phyloP scores from a whole-genome alignment of 2,329 filamentous ascomycete species.

The Grosmannia clavigera region DNA sequence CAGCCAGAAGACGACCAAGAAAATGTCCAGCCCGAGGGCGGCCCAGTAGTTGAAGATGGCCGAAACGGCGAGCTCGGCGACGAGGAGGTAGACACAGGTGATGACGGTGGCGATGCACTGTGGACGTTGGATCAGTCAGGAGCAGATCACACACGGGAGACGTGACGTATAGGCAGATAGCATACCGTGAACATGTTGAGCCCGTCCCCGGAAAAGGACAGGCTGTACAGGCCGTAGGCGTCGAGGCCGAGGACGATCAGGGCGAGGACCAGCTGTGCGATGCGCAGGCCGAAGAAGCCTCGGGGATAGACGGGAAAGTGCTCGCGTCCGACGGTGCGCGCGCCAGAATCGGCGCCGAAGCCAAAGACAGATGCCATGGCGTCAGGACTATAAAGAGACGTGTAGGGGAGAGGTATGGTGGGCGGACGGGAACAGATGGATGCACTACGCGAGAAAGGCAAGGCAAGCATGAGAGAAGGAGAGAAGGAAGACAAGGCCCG shows the following conservation, averaged over 20 bases:
- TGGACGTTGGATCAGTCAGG: background rate
- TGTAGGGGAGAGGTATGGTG: too few species aligned
- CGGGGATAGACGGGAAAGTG: constrained; percentile 33
- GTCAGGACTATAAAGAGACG: too few species aligned
- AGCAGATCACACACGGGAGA: background rate
- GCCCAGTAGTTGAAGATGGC: constrained; percentile 41
- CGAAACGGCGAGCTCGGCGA: constrained; percentile 27
- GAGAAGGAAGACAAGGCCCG: too few species aligned
- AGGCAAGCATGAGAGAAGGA: too few species aligned
- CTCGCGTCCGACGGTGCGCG: constrained; percentile 26
- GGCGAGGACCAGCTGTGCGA: constrained; percentile 32
- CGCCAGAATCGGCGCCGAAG: constrained; percentile 12
- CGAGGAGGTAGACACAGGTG: constrained; percentile 32
- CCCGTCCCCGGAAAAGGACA: constrained; percentile 23
- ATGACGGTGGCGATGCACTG: constrained; percentile 32
- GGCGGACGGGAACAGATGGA: too few species aligned
- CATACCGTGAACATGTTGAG: constrained; percentile 25
- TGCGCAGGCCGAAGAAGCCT: constrained; percentile 30
- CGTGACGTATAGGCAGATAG: background rate
- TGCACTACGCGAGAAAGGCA: too few species aligned
- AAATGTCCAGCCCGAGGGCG: constrained; percentile 36
- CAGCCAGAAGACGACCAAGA: constrained; percentile 41
- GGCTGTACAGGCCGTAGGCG: constrained; percentile 27
- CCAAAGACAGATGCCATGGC: background rate
- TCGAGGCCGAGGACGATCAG: constrained; percentile 33